Conservation (phyloP, 495 filamentous ascomycete species). For the Usnea hakonensis region DNA sequence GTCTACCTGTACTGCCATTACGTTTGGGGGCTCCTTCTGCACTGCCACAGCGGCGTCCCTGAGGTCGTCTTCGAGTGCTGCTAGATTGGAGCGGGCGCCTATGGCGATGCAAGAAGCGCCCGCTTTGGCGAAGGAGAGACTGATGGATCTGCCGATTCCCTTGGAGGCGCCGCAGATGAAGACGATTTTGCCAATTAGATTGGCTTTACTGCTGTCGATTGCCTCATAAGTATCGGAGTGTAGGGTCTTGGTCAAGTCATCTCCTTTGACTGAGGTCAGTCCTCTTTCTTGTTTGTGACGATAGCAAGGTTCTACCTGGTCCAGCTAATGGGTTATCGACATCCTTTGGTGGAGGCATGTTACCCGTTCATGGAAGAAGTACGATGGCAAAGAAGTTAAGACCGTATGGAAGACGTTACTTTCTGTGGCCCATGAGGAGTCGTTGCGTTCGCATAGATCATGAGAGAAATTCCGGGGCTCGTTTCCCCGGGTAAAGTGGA, state of each 20-base stretch:
- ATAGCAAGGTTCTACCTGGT: not conserved
- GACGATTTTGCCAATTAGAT: slow-evolving; percentile 39
- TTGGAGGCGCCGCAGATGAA: slow-evolving; percentile 44
- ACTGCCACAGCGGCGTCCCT: slow-evolving; percentile 31
- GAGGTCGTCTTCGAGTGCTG: slow-evolving; percentile 29
- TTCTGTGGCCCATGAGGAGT: too few relatives aligned
- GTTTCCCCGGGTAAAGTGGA: too few relatives aligned
- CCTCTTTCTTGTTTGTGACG: not conserved
- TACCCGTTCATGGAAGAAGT: not conserved
- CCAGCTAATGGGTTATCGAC: not conserved
- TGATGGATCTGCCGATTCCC: slow-evolving; percentile 45
- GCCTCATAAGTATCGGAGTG: slow-evolving; percentile 34
- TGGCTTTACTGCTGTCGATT: slow-evolving; percentile 26
- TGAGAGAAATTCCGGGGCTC: too few relatives aligned
- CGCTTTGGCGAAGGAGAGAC: slow-evolving; percentile 38
- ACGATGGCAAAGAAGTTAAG: too few relatives aligned
- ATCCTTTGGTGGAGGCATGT: slow-evolving; percentile 5
- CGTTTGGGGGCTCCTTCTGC: slow-evolving; percentile 29
- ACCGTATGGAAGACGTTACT: too few relatives aligned
- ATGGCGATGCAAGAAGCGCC: slow-evolving; percentile 37
- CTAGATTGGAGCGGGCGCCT: slow-evolving; percentile 36
- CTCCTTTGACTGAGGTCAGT: not conserved
- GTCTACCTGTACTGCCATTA: slow-evolving; percentile 37
- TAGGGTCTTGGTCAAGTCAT: slow-evolving; percentile 18
- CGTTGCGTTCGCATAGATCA: too few relatives aligned